phyloP scores from a whole-genome alignment of 176 grass and related monocot genomes.

The Avena eriantha region DNA sequence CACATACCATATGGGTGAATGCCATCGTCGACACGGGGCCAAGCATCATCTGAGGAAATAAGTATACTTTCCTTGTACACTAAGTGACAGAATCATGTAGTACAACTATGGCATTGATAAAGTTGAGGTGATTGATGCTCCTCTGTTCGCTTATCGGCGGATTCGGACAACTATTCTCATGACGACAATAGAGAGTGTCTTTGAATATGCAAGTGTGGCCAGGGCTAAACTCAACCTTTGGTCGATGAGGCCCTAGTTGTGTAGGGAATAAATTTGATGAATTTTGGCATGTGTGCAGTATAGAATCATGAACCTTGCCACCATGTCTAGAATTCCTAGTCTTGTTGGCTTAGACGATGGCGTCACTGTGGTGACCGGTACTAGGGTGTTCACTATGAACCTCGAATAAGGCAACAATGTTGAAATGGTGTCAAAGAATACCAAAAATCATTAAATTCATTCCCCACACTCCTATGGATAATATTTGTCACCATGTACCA shows the following conservation, averaged over 20 bases:
- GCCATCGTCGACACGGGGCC: neutral
- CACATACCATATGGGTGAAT: neutral
- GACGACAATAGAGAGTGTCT: neutral
- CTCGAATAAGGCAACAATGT: neutral
- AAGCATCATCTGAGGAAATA: neutral
- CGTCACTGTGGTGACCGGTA: neutral
- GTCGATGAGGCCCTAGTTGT: too few species aligned
- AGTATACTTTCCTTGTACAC: neutral
- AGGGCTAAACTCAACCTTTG: neutral
- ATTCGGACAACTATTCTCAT: neutral
- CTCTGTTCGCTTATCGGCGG: neutral
- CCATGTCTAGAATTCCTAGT: too few species aligned
- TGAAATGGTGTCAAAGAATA: neutral
- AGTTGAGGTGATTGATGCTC: neutral
- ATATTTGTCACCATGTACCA: too few species aligned
- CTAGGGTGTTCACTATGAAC: neutral
- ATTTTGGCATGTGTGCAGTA: too few species aligned
- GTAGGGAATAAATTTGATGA: too few species aligned
- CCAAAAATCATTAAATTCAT: neutral
- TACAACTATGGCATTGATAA: neutral
- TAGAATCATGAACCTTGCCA: too few species aligned
- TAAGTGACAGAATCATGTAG: neutral
- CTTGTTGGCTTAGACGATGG: neutral
- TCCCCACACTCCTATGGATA: neutral
- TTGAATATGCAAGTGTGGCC: neutral